phyloP scores from a whole-genome alignment of 805 yeast species.

The Millerozyma acaciae region DNA sequence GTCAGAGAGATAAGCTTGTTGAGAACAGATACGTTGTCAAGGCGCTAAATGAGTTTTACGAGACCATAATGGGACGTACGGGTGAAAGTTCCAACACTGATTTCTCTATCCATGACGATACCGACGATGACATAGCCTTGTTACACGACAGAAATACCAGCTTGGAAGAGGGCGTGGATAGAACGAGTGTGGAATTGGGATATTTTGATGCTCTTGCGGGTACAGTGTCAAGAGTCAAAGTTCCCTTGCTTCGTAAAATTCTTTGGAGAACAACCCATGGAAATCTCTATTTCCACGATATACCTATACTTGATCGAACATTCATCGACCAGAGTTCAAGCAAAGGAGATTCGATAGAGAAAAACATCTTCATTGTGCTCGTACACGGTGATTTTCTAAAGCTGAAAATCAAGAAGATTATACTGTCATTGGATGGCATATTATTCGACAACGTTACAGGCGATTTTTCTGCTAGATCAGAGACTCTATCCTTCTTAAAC shows the following conservation, averaged over 20 bases:
- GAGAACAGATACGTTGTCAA: constrained; percentile 36
- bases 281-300: constrained; percentile 37
- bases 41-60: constrained; percentile 32
- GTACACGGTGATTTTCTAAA: constrained; percentile 38
- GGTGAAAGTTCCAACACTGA: constrained; percentile 5
- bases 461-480: constrained; percentile 19
- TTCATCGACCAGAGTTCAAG: constrained; percentile 10
- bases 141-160: constrained; percentile 18
- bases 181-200: constrained; percentile 17
- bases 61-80: constrained; percentile 13
- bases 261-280: constrained; percentile 44
- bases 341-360: constrained; percentile 19
- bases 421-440: constrained; percentile 36
- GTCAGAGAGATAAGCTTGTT: constrained; percentile 18
- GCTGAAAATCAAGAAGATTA: constrained; percentile 31
- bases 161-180: constrained; percentile 19
- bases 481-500: constrained; percentile 29
- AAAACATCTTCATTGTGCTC: constrained; percentile 36
- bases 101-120: constrained; percentile 18
- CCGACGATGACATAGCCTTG: constrained; percentile 28
- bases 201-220: constrained; percentile 35
- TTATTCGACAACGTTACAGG: constrained; percentile 37
- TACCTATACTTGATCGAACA: constrained; percentile 26
- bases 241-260: constrained; percentile 35
- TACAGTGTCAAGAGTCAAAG: constrained; percentile 30